Conservation (phyloP, 495 filamentous ascomycete genomes). For the Lophium mytilinum region DNA sequence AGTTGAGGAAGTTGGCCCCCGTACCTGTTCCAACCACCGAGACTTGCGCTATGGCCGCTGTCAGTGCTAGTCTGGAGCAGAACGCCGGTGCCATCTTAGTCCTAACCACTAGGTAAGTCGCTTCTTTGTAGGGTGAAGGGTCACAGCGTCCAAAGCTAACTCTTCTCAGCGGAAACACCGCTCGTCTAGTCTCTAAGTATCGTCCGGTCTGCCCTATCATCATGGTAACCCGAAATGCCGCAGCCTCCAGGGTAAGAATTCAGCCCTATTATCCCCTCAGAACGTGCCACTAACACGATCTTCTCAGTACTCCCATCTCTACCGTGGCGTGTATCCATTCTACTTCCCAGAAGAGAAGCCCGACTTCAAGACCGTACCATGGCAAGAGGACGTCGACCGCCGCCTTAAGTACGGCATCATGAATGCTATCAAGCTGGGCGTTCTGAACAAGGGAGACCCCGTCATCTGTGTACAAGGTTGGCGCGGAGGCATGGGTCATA, state of each 20-base stretch:
- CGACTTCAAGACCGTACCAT: slow-evolving; percentile 77
- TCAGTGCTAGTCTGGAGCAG: slow-evolving; percentile 87
- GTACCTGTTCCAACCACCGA: slow-evolving; percentile 80
- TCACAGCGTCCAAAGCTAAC: not conserved
- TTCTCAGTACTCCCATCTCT: slow-evolving; percentile 73
- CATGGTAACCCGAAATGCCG: slow-evolving; percentile 87
- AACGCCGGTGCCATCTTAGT: slow-evolving; percentile 93
- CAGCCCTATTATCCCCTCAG: not conserved
- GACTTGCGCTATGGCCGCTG: slow-evolving; percentile 91
- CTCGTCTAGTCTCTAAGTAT: slow-evolving; percentile 94
- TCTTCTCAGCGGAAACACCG: slow-evolving; percentile 63
- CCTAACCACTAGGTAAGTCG: slow-evolving; percentile 70
- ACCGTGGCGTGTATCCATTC: slow-evolving; percentile 97
- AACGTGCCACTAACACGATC: not conserved
- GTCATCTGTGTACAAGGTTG: slow-evolving; percentile 97
- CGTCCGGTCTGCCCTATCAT: slow-evolving; percentile 96
- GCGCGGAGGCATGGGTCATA: slow-evolving; percentile 95
- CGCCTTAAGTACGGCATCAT: slow-evolving; percentile 91
- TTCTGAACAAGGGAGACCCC: slow-evolving; percentile 72
- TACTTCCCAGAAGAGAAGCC: slow-evolving; percentile 87
- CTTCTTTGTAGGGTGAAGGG: not conserved
- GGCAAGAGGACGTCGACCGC: slow-evolving; percentile 97
- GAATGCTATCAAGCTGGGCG: slow-evolving; percentile 73
- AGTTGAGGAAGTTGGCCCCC: slow-evolving; percentile 72
- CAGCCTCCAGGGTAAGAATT: slow-evolving; percentile 59